Evolutionary conservation across 768 basidiomycete species (phyloP).

Genomic region (Lactifluus rugatus): DNA sequence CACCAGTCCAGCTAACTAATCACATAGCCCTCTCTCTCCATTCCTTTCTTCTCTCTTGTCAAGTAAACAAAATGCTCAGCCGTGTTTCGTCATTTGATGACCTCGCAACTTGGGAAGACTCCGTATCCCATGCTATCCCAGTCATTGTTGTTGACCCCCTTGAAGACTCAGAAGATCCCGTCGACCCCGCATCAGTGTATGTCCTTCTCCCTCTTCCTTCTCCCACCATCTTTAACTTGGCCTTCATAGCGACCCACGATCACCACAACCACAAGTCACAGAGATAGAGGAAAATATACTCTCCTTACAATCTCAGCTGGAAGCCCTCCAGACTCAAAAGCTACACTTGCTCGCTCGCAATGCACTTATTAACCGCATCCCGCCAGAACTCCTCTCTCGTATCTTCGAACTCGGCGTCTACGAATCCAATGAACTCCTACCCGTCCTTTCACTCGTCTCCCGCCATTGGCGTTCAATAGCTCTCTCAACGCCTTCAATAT

Average conservation of each 20-base stretch:
- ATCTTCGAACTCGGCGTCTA: slow-evolving; percentile 26
- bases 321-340: slow-evolving; percentile 20
- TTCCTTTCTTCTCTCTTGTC: not conserved
- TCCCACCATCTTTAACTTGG: not conserved
- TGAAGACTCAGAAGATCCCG: slow-evolving; percentile 15
- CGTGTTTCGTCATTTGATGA: slow-evolving; percentile 20
- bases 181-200: slow-evolving; percentile 13
- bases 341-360: slow-evolving; percentile 21
- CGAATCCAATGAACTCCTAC: slow-evolving; percentile 21
- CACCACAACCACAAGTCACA: slow-evolving; percentile 20
- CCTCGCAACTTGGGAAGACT: slow-evolving; percentile 22
- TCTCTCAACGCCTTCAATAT: slow-evolving; percentile 23
- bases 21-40: not conserved
- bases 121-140: slow-evolving; percentile 11
- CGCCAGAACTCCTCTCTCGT: slow-evolving; percentile 25
- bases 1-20: not conserved
- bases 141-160: slow-evolving; percentile 16
- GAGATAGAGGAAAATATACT: slow-evolving; percentile 23
- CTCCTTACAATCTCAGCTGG: slow-evolving; percentile 22
- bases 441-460: slow-evolving; percentile 23
- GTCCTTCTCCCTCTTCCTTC: not conserved
- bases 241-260: slow-evolving; percentile 23
- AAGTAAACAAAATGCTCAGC: slow-evolving; percentile 15
- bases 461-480: slow-evolving; percentile 23
- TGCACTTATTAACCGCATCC: slow-evolving; percentile 24